Evolutionary conservation across 371 early-diverging fungal species (phyloP), one percentile per base, ranked within the genome.

Genomic region (Rhizopus sp.): DNA sequence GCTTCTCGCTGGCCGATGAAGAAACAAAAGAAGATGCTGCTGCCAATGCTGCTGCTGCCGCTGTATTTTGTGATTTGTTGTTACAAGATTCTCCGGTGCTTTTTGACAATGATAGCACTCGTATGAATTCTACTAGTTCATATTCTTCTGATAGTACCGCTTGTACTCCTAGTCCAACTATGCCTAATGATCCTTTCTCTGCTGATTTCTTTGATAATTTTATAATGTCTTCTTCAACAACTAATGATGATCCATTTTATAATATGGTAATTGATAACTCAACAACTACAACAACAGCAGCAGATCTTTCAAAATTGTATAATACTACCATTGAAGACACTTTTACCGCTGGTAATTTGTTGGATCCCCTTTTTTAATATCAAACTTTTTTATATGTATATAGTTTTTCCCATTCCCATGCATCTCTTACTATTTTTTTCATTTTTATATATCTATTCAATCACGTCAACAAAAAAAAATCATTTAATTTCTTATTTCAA

Each of bases 1-100:
- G 77, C 49, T 73, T 77, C 66, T 77, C 74, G 64, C 70, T 73
- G 68, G 70, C 63, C 62, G 77, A 73, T 38, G 72, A 73, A 53
- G 59, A 46, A 41, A n/a, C 51, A 23, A 55, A 49, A n/a, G 51
- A 54, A 12, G 42, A 47, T 32, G 57, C 50, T 12, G 50, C 37
- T 29, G 42, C 52, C 38, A 13, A 45, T 33, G 31, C 60, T 44
- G 29, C 40, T 45, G 46, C 41, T 30, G 60, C 53, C 49, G 52
- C 51, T 37, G 56, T 58, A 59, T 70, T 60, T 55, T 70, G 53
- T 57, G 62, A 31, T 56, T 48, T 60, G 47, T 52, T 35, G 44
- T 62, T 54, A 48, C 60, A 57, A 48, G 65, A 65, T 37, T 62
- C 66, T 50, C 60, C 61, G 66, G 61, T 66, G 30, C 61, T 62